These are phyloP conservation scores for Cokeromyces recurvatus DNA, from an alignment of 371 early-diverging fungal species.

Conservation along the genomic window DNA sequence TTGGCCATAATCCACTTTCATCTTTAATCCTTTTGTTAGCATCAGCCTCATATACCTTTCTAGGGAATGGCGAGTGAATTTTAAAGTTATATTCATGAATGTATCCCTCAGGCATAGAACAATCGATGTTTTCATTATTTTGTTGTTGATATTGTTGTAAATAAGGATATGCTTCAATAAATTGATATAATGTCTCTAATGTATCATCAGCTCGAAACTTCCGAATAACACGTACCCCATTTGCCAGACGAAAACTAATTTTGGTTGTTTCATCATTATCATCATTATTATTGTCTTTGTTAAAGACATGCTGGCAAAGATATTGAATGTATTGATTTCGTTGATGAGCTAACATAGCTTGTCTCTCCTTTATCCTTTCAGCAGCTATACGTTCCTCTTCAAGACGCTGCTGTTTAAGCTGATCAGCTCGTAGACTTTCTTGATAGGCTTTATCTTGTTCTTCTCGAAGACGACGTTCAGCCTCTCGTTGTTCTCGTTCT, in stretches of 20 bases:
- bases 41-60: slow-evolving; percentile 50
- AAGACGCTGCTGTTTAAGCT: slow-evolving; percentile 57
- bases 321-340: slow-evolving; percentile 31
- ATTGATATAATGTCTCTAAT: slow-evolving; percentile 54
- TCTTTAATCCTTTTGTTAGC: slow-evolving; percentile 23
- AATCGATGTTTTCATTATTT: not conserved
- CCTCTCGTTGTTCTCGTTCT: slow-evolving; percentile 64
- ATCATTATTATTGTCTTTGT: slow-evolving; percentile 36
- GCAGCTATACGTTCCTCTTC: slow-evolving; percentile 48
- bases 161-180: slow-evolving; percentile 73
- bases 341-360: slow-evolving; percentile 26
- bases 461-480: slow-evolving; percentile 66
- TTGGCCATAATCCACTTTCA: slow-evolving; percentile 60
- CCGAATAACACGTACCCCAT: slow-evolving; percentile 63
- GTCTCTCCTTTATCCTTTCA: slow-evolving; percentile 32
- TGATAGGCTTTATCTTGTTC: slow-evolving; percentile 86
- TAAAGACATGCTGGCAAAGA: slow-evolving; percentile 26
- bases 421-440: slow-evolving; percentile 74
- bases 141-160: slow-evolving; percentile 22
- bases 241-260: slow-evolving; percentile 63
- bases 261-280: slow-evolving; percentile 34
- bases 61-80: slow-evolving; percentile 72
- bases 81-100: slow-evolving; percentile 62
- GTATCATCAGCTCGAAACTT: slow-evolving; percentile 61
- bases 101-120: slow-evolving; percentile 46